These are phyloP conservation scores for Cryptococcus hybrid DNA, from an alignment of 1,284 basidiomycete genomes.

Conservation along the genomic window DNA sequence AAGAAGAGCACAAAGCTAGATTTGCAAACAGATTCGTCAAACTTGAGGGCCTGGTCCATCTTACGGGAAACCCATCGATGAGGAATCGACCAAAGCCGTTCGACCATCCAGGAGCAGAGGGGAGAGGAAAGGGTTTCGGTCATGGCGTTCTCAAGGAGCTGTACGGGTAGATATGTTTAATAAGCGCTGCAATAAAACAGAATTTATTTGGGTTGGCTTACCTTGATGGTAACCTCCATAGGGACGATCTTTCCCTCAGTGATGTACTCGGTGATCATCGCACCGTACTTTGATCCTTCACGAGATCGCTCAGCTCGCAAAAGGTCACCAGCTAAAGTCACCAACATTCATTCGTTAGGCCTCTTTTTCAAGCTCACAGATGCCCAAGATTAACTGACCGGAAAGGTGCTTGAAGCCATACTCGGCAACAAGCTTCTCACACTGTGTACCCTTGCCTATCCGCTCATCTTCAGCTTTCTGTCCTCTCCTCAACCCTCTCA, in stretches of 20 bases:
- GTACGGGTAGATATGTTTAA: background rate
- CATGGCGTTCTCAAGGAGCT: slow-evolving; percentile 92
- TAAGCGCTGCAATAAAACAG: background rate
- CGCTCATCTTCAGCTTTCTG: slow-evolving; percentile 1
- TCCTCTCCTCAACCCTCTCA: background rate
- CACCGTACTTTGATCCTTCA: slow-evolving; percentile 78
- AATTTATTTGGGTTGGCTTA: slow-evolving; percentile 11
- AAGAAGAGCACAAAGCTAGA: slow-evolving; percentile 84
- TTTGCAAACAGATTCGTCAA: slow-evolving; percentile 81
- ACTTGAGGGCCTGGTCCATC: slow-evolving; percentile 96
- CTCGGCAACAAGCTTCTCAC: slow-evolving; percentile 78
- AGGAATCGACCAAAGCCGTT: slow-evolving; percentile 81
- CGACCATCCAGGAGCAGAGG: slow-evolving; percentile 56
- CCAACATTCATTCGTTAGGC: background rate
- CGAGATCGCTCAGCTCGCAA: slow-evolving; percentile 91
- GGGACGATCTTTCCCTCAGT: slow-evolving; percentile 94
- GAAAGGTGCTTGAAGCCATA: slow-evolving; percentile 94
- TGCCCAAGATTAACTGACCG: slow-evolving; percentile 55
- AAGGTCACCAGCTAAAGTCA: slow-evolving; percentile 82
- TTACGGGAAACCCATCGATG: slow-evolving; percentile 96
- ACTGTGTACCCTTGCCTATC: slow-evolving; percentile 95
- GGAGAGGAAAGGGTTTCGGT: slow-evolving; percentile 57
- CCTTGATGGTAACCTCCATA: slow-evolving; percentile 92
- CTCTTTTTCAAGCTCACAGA: background rate
- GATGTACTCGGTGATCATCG: slow-evolving; percentile 86